Evolutionary conservation across 2,329 filamentous ascomycete species (phyloP), one percentile per base, ranked within the genome.

Genomic region (Immersiporthe knoxdaviesiana): DNA sequence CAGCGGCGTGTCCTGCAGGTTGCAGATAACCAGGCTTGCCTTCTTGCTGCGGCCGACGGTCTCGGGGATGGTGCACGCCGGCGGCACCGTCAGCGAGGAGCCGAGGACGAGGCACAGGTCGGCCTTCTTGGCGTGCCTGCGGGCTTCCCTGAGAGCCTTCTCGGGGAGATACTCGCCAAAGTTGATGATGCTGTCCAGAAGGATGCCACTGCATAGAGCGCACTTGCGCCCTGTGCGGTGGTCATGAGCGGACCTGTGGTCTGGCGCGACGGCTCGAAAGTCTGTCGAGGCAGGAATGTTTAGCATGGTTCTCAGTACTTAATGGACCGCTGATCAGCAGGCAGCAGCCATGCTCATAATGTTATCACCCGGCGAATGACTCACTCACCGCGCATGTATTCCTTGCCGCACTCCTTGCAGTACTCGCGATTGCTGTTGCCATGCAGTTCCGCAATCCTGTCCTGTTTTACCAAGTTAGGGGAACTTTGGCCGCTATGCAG

Each of bases 181-280:
- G 67, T 83, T 83, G 73, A 84, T 77, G 74, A 84, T 83, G 35
- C 73, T 84, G 67, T 84, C 82, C 10, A 78, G 76, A 0, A 84
- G 77, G 3, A 69, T 68, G 0, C 80, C 82, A 2, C 74, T 75
- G 62, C 83, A 84, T 0, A 73, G 61, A 0, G 76, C 75, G 70
- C 82, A 84, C 56, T 81, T 83, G 7, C 82, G 79, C 0, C 82
- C 81, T 0, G 82, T 85, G 47, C 82, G 81, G 68, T 84, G 83
- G 66, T 85, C 82, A 39, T 77, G 78, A 3, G 81, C 78, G 0
- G 79, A 77, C 30, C 79, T 81, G 44, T 82, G 78, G 61, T 84
- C 82, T 0, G 76, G 79, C 0, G 82, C 79, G 2, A 82, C 81
- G 1, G 82, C 82, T 18, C 80, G 79, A 68, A 83, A 84, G 63